phyloP scores from a whole-genome alignment of 2,329 filamentous ascomycete genomes.

The Onygenales sp. region DNA sequence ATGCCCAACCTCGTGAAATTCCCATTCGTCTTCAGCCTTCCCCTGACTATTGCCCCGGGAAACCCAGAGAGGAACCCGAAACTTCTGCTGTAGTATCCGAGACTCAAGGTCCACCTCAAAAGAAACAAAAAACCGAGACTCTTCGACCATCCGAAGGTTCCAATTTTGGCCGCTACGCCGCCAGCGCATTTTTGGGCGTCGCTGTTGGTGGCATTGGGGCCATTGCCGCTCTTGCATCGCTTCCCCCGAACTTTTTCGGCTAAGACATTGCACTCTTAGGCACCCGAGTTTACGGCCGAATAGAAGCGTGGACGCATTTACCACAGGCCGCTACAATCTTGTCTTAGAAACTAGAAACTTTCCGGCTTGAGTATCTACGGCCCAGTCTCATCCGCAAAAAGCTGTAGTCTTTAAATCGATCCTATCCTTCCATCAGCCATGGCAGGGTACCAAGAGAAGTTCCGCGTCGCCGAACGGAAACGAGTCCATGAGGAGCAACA shows the following conservation, averaged over 20 bases:
- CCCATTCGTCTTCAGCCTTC: background rate
- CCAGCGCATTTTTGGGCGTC: slow-evolving; percentile 30
- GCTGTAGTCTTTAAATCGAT: too few relatives aligned
- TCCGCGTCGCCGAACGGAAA: too few relatives aligned
- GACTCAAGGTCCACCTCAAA: background rate
- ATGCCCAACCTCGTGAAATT: slow-evolving; percentile 2
- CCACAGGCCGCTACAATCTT: too few relatives aligned
- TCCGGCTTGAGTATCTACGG: too few relatives aligned
- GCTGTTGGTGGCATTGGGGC: slow-evolving; percentile 33
- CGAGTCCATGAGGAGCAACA: too few relatives aligned
- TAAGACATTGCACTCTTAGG: slow-evolving; percentile 9
- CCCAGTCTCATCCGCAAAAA: too few relatives aligned
- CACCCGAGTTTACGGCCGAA: too few relatives aligned
- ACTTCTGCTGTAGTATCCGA: background rate
- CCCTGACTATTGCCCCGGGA: too few relatives aligned
- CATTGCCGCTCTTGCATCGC: slow-evolving; percentile 30
- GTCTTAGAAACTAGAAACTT: too few relatives aligned
- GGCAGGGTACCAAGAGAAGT: too few relatives aligned
- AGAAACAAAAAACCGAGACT: slow-evolving; percentile 7
- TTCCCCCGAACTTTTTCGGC: slow-evolving; percentile 35
- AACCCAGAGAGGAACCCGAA: background rate
- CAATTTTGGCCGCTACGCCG: slow-evolving; percentile 27
- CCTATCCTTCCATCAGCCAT: too few relatives aligned
- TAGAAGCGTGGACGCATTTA: too few relatives aligned
- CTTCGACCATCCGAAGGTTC: slow-evolving; percentile 15